Conservation (phyloP, 495 filamentous ascomycete genomes). For the Neurospora sp. region DNA sequence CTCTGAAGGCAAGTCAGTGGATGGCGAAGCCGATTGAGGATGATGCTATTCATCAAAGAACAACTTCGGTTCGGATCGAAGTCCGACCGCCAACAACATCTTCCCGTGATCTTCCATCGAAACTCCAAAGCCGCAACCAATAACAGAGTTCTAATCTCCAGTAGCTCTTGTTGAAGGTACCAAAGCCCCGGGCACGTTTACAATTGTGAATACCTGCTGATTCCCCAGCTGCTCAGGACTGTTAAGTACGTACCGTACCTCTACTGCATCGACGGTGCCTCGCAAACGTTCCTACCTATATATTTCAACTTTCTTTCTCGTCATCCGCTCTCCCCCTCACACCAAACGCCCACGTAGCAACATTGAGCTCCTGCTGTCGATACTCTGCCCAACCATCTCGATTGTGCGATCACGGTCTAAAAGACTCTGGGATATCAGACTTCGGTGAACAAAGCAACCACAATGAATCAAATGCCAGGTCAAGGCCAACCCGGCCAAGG, state of each 20-base stretch:
- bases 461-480: slow-evolving; percentile 24
- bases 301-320: not conserved
- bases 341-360: not conserved
- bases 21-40: not conserved
- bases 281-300: not conserved
- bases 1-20: not conserved
- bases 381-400: not conserved
- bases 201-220: not conserved
- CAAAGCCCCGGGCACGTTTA: not conserved
- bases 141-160: not conserved
- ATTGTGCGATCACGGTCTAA: not conserved
- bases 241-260: not conserved
- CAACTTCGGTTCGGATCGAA: not conserved
- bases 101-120: not conserved
- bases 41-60: not conserved
- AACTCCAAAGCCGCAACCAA: not conserved
- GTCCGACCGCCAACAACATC: not conserved
- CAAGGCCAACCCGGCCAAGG: slow-evolving; percentile 23
- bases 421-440: not conserved
- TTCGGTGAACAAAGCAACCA: not conserved
- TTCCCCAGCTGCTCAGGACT: not conserved
- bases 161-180: not conserved
- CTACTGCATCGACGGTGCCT: not conserved
- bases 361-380: not conserved
- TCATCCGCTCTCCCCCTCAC: not conserved